A percentile compares a stretch with the other conserved stretches of the same genome.
Evolutionary conservation across 192 early-diverging fungal species (phyloP).

Genomic region (Backusella liffmaniae): DNA sequence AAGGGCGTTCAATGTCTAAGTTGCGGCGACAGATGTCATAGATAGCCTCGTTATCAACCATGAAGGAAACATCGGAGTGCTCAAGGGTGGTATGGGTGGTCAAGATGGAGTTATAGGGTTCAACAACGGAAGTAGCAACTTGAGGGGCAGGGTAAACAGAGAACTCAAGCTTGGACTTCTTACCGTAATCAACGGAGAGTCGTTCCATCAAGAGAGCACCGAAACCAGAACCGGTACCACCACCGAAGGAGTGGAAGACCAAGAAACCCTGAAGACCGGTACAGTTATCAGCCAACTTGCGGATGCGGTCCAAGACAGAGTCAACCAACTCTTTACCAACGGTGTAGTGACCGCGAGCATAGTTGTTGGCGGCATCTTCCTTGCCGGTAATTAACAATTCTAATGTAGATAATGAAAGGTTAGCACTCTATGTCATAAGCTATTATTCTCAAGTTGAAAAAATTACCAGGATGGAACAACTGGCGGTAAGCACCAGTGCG

Average conservation of each 20-base stretch:
- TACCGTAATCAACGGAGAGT: slow-evolving; percentile 49
- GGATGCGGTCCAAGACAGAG: slow-evolving; percentile 46
- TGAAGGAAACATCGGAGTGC: slow-evolving; percentile 72
- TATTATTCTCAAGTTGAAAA: background rate
- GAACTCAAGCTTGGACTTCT: slow-evolving; percentile 52
- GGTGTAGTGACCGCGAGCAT: slow-evolving; percentile 57
- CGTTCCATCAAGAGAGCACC: slow-evolving; percentile 49
- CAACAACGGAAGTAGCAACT: slow-evolving; percentile 70
- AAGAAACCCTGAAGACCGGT: slow-evolving; percentile 53
- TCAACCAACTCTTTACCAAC: slow-evolving; percentile 54
- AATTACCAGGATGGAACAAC: slow-evolving; percentile 48
- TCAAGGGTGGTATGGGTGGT: slow-evolving; percentile 70
- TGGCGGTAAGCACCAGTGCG: slow-evolving; percentile 46
- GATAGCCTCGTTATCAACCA: slow-evolving; percentile 76
- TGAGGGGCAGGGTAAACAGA: slow-evolving; percentile 49
- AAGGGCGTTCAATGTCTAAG: slow-evolving; percentile 62
- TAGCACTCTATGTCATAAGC: background rate
- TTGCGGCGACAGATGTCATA: slow-evolving; percentile 65
- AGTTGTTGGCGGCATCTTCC: slow-evolving; percentile 59
- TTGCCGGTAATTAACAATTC: slow-evolving; percentile 48
- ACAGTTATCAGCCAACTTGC: slow-evolving; percentile 49
- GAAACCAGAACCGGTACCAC: slow-evolving; percentile 55
- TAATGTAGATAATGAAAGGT: background rate
- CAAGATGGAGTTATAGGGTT: slow-evolving; percentile 77
- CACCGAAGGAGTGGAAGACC: slow-evolving; percentile 59